Conservation (phyloP, 371 early-diverging fungal genomes). For the Synchytrium microbalum region DNA sequence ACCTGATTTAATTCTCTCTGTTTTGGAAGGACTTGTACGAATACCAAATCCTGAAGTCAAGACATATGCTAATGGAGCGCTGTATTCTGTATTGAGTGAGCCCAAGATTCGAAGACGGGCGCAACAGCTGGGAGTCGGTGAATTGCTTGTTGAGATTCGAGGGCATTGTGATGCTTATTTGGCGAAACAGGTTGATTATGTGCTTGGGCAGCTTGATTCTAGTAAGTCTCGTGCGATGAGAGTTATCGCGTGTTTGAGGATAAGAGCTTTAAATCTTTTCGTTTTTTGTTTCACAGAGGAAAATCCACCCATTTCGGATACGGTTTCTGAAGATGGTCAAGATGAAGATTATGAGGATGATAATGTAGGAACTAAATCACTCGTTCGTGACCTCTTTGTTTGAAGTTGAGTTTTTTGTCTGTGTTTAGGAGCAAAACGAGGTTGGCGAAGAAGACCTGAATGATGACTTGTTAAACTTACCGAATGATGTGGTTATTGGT, state of each 20-base stretch:
- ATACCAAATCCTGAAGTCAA: slow-evolving; percentile 23
- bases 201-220: slow-evolving; percentile 20
- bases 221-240: slow-evolving; percentile 2
- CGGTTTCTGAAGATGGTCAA: slow-evolving; percentile 6
- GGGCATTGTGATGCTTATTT: slow-evolving; percentile 19
- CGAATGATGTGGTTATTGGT: neutral
- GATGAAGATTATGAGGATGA: slow-evolving; percentile 8
- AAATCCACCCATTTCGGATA: slow-evolving; percentile 1
- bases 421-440: neutral
- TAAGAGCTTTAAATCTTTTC: neutral
- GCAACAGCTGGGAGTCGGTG: slow-evolving; percentile 23
- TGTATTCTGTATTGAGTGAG: slow-evolving; percentile 34
- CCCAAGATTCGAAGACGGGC: slow-evolving; percentile 26
- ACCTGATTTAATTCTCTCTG: slow-evolving; percentile 15
- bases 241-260: too few relatives aligned
- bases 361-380: slow-evolving; percentile 3
- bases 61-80: slow-evolving; percentile 41
- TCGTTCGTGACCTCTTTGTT: neutral
- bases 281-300: neutral
- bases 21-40: slow-evolving; percentile 8
- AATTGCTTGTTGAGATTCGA: slow-evolving; percentile 18
- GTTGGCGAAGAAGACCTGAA: neutral
- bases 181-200: slow-evolving; percentile 29
- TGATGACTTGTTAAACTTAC: neutral
- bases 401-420: neutral